phyloP scores from a whole-genome alignment of 140 eudicot genomes.

The Stevia rebaudiana region DNA sequence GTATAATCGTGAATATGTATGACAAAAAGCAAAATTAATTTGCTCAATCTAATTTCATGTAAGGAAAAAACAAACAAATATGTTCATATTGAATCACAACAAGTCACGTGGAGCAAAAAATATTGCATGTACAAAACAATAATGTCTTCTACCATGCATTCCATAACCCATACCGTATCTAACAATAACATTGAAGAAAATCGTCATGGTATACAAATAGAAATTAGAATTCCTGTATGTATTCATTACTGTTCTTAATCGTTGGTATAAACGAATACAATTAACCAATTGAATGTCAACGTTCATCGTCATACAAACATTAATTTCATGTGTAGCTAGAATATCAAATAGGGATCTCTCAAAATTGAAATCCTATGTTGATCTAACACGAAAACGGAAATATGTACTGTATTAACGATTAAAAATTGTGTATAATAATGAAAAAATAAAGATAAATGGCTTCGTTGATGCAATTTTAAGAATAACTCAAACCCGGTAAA shows the following conservation, averaged over 20 bases:
- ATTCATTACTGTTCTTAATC: background rate
- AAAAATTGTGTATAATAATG: background rate
- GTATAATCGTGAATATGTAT: background rate
- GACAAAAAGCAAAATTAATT: background rate
- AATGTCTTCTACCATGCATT: background rate
- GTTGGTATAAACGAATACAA: background rate
- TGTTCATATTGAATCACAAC: background rate
- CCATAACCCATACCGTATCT: background rate
- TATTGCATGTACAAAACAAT: background rate
- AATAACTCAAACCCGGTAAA: background rate
- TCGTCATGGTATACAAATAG: background rate
- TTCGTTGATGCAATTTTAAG: background rate
- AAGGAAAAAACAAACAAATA: background rate
- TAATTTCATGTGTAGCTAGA: background rate
- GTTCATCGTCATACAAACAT: background rate
- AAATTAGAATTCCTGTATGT: background rate
- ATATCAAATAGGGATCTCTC: background rate
- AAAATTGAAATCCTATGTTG: conserved; percentile 10
- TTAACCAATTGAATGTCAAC: background rate
- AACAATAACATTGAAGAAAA: background rate
- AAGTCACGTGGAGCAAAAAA: background rate
- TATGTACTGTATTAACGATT: background rate
- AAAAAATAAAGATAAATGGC: background rate
- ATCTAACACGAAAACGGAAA: background rate
- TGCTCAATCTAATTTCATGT: background rate